Base-by-base conservation (phyloP, 1,139 yeast species). In the Hyphopichia pseudoburtonii region DNA sequence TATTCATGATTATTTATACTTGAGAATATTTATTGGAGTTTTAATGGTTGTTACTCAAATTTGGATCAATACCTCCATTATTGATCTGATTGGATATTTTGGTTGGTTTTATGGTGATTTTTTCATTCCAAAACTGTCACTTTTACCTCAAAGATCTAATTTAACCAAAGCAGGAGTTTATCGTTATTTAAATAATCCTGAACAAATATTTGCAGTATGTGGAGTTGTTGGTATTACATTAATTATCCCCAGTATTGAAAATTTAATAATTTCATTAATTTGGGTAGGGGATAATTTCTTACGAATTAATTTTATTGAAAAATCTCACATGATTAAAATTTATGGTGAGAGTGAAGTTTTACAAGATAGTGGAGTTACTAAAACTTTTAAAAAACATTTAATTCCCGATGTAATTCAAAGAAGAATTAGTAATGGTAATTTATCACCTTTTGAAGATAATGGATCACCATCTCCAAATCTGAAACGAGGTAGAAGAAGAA, bases 71-170 rank as follows among this genome's bases (percentile, higher is more conserved):
- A 55, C 71, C 26, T 85, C 89, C 14, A 85, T 86, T 30, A 73
- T 82, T 47, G 80, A 80, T 39, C 82, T 87, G 45, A 79, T 86
- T 47, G 94, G 94, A 3, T 86, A 84, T 45, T 86, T 83, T 58
- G 95, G 95, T 12, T 86, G 95, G 95, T 86, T 86, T 53, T 86
- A 84, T 56, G 95, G 96, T 41, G 96, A 86, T 57, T 86, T 86
- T 61, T 86, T 86, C 58, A 70, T 85, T 47, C 82, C 86, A 25
- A 66, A 59, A 37, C 60, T 66, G 10, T 51, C 53, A 18, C 27
- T 42, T 4, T 49, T 54, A 33, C 53, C 57, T 16, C 68, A 62
- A 35, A 56, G 62, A 39, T 67, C 78, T 23, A 71, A 76, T 32
- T 69, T 87, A 47, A 82, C 92, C 1, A 84, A 84, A 47, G 86